These are phyloP conservation scores for Centella asiatica DNA, from an alignment of 129 eudicot genomes.

Conservation along the genomic window DNA sequence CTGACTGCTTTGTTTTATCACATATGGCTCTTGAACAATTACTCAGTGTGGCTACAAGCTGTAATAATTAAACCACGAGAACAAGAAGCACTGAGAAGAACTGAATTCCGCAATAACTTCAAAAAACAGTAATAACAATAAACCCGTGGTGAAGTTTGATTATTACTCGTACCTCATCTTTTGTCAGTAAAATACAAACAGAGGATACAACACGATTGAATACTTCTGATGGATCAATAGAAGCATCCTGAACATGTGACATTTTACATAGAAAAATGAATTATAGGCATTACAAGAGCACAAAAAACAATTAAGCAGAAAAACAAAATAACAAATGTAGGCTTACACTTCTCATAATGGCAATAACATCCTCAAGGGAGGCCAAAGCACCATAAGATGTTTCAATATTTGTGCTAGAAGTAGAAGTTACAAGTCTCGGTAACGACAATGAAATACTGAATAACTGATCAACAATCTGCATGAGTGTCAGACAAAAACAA, in stretches of 20 bases:
- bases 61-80: conserved; percentile 17
- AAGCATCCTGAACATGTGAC: conserved; percentile 60
- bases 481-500: conserved; percentile 13
- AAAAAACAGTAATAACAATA: not conserved
- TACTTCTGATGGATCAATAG: conserved; percentile 96
- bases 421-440: conserved; percentile 58
- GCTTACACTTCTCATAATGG: conserved; percentile 84
- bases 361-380: conserved; percentile 90
- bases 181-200: conserved; percentile 67
- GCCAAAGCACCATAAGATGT: conserved; percentile 71
- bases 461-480: conserved; percentile 82
- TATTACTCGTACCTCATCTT: conserved; percentile 59
- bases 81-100: conserved; percentile 12
- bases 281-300: not conserved
- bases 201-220: conserved; percentile 86
- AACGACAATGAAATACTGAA: conserved; percentile 81
- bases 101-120: not conserved
- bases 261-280: not conserved
- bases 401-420: conserved; percentile 46
- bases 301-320: not conserved
- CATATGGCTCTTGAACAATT: conserved; percentile 81
- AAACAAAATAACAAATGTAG: not conserved
- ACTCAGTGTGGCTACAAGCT: conserved; percentile 81
- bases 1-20: conserved; percentile 80
- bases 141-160: not conserved